Conservation (phyloP, 352 stramenopile genomes). For the Phytopythium oedochilum region DNA sequence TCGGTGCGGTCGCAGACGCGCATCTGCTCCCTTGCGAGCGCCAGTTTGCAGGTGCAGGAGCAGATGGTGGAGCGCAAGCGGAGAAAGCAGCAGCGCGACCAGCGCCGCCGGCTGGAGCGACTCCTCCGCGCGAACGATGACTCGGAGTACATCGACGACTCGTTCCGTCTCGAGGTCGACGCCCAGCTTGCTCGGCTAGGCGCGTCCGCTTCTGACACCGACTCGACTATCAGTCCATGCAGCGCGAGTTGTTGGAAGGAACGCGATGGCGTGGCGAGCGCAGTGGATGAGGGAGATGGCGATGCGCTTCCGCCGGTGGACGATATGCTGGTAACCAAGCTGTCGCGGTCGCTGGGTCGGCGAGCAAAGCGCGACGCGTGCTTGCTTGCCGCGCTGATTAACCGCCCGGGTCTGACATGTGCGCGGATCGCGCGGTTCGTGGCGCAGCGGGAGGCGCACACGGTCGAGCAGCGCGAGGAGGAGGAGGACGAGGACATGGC, state of each 20-base stretch:
- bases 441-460: background rate
- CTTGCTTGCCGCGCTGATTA: constrained; percentile 34
- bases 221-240: constrained; percentile 16
- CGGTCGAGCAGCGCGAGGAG: constrained; percentile 1
- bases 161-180: constrained; percentile 35
- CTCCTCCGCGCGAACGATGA: constrained; percentile 42
- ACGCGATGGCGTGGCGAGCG: background rate
- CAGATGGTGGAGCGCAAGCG: constrained; percentile 50
- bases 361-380: constrained; percentile 39
- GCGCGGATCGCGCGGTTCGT: constrained; percentile 25
- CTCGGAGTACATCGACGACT: constrained; percentile 71
- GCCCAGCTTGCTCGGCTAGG: constrained; percentile 12
- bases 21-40: constrained; percentile 54
- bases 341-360: constrained; percentile 24
- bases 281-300: background rate
- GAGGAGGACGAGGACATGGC: constrained; percentile 15
- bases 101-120: constrained; percentile 28
- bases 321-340: constrained; percentile 44
- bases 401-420: constrained; percentile 29
- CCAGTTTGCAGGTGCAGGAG: constrained; percentile 54
- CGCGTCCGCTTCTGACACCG: constrained; percentile 3
- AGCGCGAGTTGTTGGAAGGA: constrained; percentile 36
- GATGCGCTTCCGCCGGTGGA: constrained; percentile 18
- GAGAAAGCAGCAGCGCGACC: constrained; percentile 24
- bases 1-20: constrained; percentile 60